Percentiles rank a stretch among this genome's conserved stretches.
phyloP scores from a whole-genome alignment of 2,329 filamentous ascomycete species.

The Endoconidiophora laricicola region DNA sequence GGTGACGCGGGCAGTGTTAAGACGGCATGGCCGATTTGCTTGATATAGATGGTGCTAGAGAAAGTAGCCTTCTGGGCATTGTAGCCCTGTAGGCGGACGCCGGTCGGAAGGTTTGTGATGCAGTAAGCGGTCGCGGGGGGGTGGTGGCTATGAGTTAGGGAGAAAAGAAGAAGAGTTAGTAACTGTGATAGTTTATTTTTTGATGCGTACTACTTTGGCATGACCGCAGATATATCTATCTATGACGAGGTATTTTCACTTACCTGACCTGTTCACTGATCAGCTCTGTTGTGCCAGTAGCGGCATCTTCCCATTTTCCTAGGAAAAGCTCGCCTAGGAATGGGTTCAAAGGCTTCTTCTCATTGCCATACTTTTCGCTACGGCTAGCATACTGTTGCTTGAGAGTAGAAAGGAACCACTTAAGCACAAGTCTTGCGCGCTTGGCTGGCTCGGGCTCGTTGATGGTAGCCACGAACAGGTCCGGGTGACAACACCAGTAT shows the following conservation, averaged over 20 bases:
- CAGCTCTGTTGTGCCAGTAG: constrained; percentile 64
- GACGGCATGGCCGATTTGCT: constrained; percentile 81
- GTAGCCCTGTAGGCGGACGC: constrained; percentile 68
- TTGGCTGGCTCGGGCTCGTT: constrained; percentile 64
- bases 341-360: constrained; percentile 96
- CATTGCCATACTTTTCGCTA: constrained; percentile 68
- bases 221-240: no score
- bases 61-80: constrained; percentile 96
- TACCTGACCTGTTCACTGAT: constrained; percentile 86
- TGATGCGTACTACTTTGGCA: background rate
- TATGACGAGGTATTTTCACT: constrained; percentile 5
- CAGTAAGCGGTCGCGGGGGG: constrained; percentile 89
- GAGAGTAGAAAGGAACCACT: constrained; percentile 88
- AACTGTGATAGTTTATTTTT: background rate
- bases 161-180: background rate
- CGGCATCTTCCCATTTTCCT: constrained; percentile 66
- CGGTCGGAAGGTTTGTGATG: constrained; percentile 73
- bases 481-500: constrained; percentile 68
- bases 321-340: constrained; percentile 92
- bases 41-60: constrained; percentile 82
- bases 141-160: constrained; percentile 46
- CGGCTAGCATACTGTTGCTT: constrained; percentile 66
- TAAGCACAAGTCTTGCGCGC: constrained; percentile 72
- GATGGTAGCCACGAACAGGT: constrained; percentile 66
- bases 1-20: constrained; percentile 46